A percentile compares a stretch with the other conserved stretches of the same genome.
These are phyloP conservation scores for Phytophthora ohioensis DNA, from an alignment of 352 stramenopile genomes.

Conservation along the genomic window DNA sequence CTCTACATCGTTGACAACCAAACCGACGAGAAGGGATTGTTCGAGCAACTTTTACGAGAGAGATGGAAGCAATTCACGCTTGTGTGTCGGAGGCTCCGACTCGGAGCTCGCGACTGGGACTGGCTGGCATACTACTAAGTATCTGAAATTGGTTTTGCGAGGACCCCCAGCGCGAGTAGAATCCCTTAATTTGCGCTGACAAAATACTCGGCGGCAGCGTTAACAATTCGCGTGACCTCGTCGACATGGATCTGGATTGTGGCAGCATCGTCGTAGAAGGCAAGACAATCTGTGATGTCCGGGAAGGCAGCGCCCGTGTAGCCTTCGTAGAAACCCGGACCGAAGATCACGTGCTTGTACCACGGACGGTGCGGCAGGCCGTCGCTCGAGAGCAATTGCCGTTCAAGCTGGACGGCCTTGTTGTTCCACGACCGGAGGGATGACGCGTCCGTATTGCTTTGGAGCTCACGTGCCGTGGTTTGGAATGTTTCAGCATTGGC, in stretches of 20 bases:
- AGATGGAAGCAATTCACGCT: too few relatives aligned
- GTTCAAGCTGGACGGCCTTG: conserved; percentile 46
- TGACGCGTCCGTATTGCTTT: neutral
- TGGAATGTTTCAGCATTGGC: conserved; percentile 43
- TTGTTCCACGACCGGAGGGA: conserved; percentile 9
- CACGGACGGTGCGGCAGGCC: conserved; percentile 36
- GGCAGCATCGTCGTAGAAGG: conserved; percentile 40
- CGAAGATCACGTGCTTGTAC: conserved; percentile 47
- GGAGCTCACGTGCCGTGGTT: conserved; percentile 1
- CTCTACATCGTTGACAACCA: too few relatives aligned
- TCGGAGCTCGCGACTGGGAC: too few relatives aligned
- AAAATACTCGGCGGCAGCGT: conserved; percentile 26
- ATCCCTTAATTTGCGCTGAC: neutral
- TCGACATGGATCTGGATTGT: conserved; percentile 47
- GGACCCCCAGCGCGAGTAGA: neutral
- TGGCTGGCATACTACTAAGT: too few relatives aligned
- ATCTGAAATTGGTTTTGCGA: neutral
- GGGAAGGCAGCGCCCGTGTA: conserved; percentile 47
- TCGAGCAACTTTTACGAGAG: too few relatives aligned
- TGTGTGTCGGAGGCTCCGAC: too few relatives aligned
- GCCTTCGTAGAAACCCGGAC: conserved; percentile 28
- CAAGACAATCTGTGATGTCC: conserved; percentile 46
- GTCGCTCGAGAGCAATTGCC: conserved; percentile 41
- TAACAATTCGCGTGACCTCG: conserved; percentile 40
- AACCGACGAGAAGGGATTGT: too few relatives aligned